Conservation (phyloP, 164 flowering plant species). For the Macadamia tetraphylla region DNA sequence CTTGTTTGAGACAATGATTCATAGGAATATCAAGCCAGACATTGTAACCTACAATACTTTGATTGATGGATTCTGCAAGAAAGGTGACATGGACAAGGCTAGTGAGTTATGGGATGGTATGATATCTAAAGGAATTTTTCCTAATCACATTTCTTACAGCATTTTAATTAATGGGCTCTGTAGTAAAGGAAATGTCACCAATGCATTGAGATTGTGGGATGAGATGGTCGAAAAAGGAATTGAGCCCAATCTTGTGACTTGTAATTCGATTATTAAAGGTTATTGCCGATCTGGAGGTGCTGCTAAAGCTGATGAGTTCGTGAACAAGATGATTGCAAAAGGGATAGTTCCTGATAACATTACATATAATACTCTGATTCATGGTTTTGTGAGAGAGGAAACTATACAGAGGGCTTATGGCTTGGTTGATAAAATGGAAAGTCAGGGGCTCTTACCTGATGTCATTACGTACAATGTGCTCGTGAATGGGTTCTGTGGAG, state of each 20-base stretch:
- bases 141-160: slow-evolving; percentile 63
- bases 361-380: slow-evolving; percentile 73
- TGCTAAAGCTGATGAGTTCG: slow-evolving; percentile 47
- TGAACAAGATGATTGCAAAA: slow-evolving; percentile 42
- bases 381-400: slow-evolving; percentile 61
- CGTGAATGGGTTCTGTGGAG: slow-evolving; percentile 51
- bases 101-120: slow-evolving; percentile 57
- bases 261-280: slow-evolving; percentile 69
- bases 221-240: slow-evolving; percentile 71
- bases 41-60: slow-evolving; percentile 70
- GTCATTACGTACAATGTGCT: slow-evolving; percentile 58
- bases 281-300: slow-evolving; percentile 61
- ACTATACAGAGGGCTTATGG: slow-evolving; percentile 47
- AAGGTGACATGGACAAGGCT: slow-evolving; percentile 64
- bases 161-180: slow-evolving; percentile 69
- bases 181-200: slow-evolving; percentile 39
- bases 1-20: slow-evolving; percentile 59
- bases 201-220: slow-evolving; percentile 75
- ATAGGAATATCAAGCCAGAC: slow-evolving; percentile 64
- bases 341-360: slow-evolving; percentile 58
- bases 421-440: slow-evolving; percentile 58
- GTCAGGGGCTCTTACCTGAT: slow-evolving; percentile 54
- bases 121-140: slow-evolving; percentile 39
- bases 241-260: slow-evolving; percentile 58
- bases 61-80: slow-evolving; percentile 79